phyloP scores from a whole-genome alignment of 371 early-diverging fungal genomes.

The Mucor circinelloides region DNA sequence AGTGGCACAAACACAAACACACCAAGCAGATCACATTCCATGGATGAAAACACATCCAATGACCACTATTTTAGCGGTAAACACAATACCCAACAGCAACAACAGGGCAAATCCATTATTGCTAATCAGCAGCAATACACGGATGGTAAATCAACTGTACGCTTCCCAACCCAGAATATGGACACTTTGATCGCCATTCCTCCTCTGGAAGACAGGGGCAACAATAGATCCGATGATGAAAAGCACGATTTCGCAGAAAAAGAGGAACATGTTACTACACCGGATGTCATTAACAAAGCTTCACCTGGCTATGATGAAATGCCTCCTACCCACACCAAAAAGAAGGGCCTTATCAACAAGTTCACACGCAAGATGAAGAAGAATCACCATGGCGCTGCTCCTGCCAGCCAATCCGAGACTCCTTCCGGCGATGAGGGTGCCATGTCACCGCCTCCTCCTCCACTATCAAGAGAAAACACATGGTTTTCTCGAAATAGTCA shows the following conservation, averaged over 20 bases:
- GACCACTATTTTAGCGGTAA: not conserved
- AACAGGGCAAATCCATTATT: conserved; percentile 29
- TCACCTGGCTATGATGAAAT: not conserved
- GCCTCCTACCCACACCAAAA: not conserved
- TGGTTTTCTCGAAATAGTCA: conserved; percentile 29
- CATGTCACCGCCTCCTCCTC: not conserved
- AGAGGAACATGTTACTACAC: not conserved
- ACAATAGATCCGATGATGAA: conserved; percentile 15
- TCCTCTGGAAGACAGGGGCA: conserved; percentile 23
- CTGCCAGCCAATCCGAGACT: not conserved
- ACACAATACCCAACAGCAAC: not conserved
- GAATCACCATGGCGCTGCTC: not conserved
- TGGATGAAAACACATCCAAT: conserved; percentile 15
- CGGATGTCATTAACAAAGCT: conserved; percentile 1
- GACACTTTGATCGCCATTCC: conserved; percentile 37
- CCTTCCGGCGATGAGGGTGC: not conserved
- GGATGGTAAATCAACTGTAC: conserved; percentile 29
- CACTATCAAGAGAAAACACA: conserved; percentile 20
- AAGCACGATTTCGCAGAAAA: conserved; percentile 7
- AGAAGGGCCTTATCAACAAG: conserved; percentile 8
- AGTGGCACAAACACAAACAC: conserved; percentile 6
- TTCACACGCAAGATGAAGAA: conserved; percentile 12
- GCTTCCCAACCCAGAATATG: conserved; percentile 33
- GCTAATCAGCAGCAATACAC: not conserved
- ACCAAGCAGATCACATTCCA: conserved; percentile 18